These are phyloP conservation scores for Vaccinium corymbosum DNA, from an alignment of 148 eudicot genomes.

Conservation along the genomic window DNA sequence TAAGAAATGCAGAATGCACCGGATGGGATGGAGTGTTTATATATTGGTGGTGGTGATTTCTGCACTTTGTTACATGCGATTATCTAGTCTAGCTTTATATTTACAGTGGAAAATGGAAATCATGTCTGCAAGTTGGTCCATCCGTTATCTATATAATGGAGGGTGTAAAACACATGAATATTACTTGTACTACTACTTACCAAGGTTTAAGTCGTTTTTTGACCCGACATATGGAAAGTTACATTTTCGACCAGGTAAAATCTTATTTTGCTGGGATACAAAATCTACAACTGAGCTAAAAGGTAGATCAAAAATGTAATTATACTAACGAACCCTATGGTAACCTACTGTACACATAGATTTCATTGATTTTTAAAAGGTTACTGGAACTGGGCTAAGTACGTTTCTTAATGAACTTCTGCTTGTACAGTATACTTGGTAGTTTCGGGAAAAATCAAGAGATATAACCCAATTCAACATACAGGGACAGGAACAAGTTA, in stretches of 20 bases:
- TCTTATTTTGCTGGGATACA: background rate
- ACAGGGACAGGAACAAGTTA: background rate
- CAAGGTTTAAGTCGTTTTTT: background rate
- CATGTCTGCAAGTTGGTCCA: background rate
- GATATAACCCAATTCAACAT: background rate
- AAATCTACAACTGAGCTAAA: background rate
- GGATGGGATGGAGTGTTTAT: background rate
- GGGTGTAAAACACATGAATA: background rate
- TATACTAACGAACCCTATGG: background rate
- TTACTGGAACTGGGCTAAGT: background rate
- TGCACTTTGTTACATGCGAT: background rate
- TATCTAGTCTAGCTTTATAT: background rate
- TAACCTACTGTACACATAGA: background rate
- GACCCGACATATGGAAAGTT: background rate
- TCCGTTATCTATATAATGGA: background rate
- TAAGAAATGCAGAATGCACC: background rate
- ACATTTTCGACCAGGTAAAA: background rate
- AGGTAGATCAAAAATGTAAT: background rate
- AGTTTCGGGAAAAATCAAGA: background rate
- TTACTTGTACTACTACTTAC: background rate
- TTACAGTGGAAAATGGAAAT: background rate
- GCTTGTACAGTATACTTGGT: background rate
- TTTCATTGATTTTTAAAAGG: background rate
- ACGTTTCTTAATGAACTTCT: background rate
- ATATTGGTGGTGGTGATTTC: background rate